Conservation (phyloP, 2,329 filamentous ascomycete genomes). For the Cladophialophora exuberans region DNA sequence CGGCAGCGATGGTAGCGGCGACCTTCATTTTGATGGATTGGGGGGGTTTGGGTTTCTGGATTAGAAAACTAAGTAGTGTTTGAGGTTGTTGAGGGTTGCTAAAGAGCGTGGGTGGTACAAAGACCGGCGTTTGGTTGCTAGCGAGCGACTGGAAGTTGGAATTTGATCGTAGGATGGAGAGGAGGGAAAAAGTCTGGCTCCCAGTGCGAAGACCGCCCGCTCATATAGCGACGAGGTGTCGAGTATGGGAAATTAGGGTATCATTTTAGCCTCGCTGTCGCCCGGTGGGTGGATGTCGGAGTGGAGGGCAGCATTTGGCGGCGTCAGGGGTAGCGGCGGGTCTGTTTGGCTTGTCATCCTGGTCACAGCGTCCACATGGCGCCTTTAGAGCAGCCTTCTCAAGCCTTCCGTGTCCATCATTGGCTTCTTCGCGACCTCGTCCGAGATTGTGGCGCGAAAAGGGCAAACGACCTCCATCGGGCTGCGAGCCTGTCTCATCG, state of each 20-base stretch:
- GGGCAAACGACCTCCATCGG: background rate
- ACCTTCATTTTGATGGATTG: constrained; percentile 33
- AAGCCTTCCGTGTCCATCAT: constrained; percentile 7
- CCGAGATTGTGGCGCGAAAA: constrained; percentile 19
- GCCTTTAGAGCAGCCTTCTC: constrained; percentile 17
- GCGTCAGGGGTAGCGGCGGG: constrained; percentile 20
- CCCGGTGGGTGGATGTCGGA: constrained; percentile 7
- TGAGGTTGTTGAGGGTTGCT: constrained; percentile 14
- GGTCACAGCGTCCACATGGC: constrained; percentile 4
- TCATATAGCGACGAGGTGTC: constrained; percentile 15
- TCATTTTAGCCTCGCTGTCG: constrained; percentile 18
- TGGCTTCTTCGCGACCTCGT: constrained; percentile 6
- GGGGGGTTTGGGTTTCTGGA: constrained; percentile 28
- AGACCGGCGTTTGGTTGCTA: constrained; percentile 28
- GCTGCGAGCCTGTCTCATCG: constrained; percentile 10
- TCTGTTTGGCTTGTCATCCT: constrained; percentile 7
- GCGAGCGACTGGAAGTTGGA: constrained; percentile 32
- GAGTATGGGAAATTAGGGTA: constrained; percentile 23
- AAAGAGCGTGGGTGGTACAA: constrained; percentile 32
- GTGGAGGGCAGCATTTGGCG: constrained; percentile 16
- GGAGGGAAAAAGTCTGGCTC: constrained; percentile 10
- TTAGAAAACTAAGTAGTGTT: constrained; percentile 23
- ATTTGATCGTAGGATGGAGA: constrained; percentile 28
- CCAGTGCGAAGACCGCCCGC: constrained; percentile 1
- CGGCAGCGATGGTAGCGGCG: constrained; percentile 27